phyloP scores from a whole-genome alignment of 2,329 filamentous ascomycete genomes.

The Penicillium hesseltinei region DNA sequence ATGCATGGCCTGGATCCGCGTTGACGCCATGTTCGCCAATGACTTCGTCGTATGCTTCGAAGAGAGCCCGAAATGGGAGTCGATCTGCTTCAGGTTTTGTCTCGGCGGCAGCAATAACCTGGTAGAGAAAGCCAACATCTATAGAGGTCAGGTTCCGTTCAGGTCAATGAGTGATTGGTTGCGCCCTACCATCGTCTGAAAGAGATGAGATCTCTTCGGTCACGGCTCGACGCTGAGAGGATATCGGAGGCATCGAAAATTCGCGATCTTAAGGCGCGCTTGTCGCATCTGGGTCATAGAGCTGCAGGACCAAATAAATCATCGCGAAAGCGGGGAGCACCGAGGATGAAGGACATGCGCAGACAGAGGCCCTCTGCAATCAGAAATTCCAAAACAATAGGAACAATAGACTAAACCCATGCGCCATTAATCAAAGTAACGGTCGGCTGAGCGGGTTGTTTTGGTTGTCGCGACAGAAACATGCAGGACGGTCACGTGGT shows the following conservation, averaged over 20 bases:
- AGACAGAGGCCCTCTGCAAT: conserved; percentile 11
- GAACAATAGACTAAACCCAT: conserved; percentile 5
- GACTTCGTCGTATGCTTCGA: conserved; percentile 74
- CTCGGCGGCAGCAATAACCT: conserved; percentile 72
- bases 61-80: conserved; percentile 73
- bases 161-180: neutral
- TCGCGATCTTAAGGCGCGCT: conserved; percentile 47
- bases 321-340: conserved; percentile 35
- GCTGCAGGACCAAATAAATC: conserved; percentile 38
- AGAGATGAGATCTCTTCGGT: conserved; percentile 49
- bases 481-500: conserved; percentile 21
- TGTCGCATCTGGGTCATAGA: conserved; percentile 45
- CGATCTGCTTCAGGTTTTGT: conserved; percentile 62
- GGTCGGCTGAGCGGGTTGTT: conserved; percentile 17
- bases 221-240: conserved; percentile 41
- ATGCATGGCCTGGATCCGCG: conserved; percentile 70
- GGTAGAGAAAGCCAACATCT: conserved; percentile 78
- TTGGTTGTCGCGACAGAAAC: conserved; percentile 28
- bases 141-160: conserved; percentile 5
- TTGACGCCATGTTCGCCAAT: conserved; percentile 69
- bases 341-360: conserved; percentile 12
- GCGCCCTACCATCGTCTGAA: conserved; percentile 57
- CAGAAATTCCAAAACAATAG: conserved; percentile 2
- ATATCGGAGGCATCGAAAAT: conserved; percentile 52
- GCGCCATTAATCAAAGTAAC: conserved; percentile 1